These are phyloP conservation scores for Mycena pura DNA, from an alignment of 768 basidiomycete species.

Conservation along the genomic window DNA sequence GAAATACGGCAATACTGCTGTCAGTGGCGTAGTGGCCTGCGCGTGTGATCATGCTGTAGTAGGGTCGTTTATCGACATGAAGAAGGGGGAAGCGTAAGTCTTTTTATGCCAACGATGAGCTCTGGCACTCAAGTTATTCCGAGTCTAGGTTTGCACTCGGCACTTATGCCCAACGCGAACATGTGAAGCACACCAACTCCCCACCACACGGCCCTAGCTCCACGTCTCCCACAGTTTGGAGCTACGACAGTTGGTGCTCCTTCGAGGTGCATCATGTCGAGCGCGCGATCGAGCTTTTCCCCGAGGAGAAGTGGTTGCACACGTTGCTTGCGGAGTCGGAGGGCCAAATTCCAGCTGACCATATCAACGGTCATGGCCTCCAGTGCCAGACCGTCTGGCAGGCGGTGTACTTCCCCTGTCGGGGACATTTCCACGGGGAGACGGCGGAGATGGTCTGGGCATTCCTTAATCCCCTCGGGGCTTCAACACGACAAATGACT, in stretches of 20 bases:
- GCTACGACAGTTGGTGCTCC: too few relatives aligned
- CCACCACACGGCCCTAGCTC: too few relatives aligned
- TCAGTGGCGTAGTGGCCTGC: not conserved
- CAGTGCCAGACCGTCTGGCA: conserved; percentile 2
- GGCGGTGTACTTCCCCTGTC: conserved; percentile 2
- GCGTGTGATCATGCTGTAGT: not conserved
- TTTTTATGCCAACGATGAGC: not conserved
- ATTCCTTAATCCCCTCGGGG: too few relatives aligned
- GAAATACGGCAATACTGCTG: not conserved
- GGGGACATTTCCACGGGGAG: conserved; percentile 9
- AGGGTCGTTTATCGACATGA: conserved; percentile 1
- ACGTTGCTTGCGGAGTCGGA: not conserved
- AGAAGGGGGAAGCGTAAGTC: not conserved
- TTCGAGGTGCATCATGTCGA: too few relatives aligned
- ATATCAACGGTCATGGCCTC: conserved; percentile 1
- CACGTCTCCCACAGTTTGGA: too few relatives aligned
- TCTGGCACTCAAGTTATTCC: too few relatives aligned
- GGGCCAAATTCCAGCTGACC: conserved; percentile 11
- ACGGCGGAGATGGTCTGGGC: too few relatives aligned
- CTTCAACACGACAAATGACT: conserved; percentile 9
- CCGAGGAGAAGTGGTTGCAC: conserved; percentile 1
- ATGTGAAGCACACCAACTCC: too few relatives aligned
- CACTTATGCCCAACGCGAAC: too few relatives aligned
- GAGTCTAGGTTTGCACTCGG: too few relatives aligned
- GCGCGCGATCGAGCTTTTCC: too few relatives aligned